Evolutionary conservation across 208 protist genomes (phyloP), one percentile per base, ranked within the genome.

Genomic region (Naegleria gruberi): DNA sequence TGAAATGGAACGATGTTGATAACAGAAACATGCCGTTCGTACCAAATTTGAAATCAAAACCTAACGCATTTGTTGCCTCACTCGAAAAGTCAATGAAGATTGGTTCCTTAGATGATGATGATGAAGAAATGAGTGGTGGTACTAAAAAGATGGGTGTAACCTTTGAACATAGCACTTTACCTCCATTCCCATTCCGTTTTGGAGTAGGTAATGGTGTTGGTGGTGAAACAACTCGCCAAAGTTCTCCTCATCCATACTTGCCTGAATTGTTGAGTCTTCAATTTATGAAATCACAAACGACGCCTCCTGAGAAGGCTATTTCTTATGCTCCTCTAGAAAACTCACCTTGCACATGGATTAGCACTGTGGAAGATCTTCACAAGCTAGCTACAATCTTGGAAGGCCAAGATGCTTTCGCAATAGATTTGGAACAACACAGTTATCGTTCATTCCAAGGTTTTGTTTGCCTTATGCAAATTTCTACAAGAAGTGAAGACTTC

Each of bases 401-500:
- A 6, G 12, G 90, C 23, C 93, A 93, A 90, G 92, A 74, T 47
- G 96, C 97, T 89, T 95, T 99, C 90, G 97, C 98, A 4, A 92
- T 99, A 0, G 98, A 99, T 93, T 86, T 99, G 77, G 97, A 98
- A 94, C 95, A 97, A 90, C 97, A 99, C 92, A 93, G 94, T 83
- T 98, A 96, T 90, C 97, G 97, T 91, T 97, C 97, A 17, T 98
- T 97, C 89, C 96, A 98, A 86, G 98, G 98, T 45, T 98, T 99
- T 91, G 97, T 96, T 15, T 99, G 98, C 93, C 94, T 99, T 42
- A 99, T 99, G 98, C 98, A 99, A 92, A 96, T 99, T 87, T 98
- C 97, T 84, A 99, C 97, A 0, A 94, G 97, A 44, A 92, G 90
- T 41, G 92, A 95, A 84, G 99, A 99, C 94, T 99, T 96, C 92